Conservation (phyloP, 495 filamentous ascomycete genomes). For the Daldinia bambusicola region DNA sequence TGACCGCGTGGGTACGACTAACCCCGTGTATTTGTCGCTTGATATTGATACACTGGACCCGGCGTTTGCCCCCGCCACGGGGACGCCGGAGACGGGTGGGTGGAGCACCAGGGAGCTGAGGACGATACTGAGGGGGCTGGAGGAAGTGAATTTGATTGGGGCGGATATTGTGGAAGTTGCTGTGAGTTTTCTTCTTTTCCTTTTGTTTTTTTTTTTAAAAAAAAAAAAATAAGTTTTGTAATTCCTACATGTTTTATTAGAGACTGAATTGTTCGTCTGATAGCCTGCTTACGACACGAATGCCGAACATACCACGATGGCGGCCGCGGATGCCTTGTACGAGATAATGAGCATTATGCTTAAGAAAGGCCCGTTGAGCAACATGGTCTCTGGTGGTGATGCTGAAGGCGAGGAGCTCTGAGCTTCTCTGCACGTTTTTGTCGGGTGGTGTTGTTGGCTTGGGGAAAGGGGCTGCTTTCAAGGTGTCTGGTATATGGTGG, state of each 20-base stretch:
- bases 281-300: slow-evolving; percentile 88
- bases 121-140: slow-evolving; percentile 75
- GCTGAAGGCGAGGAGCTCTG: slow-evolving; percentile 36
- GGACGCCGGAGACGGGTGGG: slow-evolving; percentile 79
- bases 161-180: slow-evolving; percentile 87
- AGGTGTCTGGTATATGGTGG: neutral
- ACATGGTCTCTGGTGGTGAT: slow-evolving; percentile 33
- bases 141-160: slow-evolving; percentile 75
- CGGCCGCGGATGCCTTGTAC: slow-evolving; percentile 82
- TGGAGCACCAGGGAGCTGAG: slow-evolving; percentile 81
- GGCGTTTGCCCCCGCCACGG: slow-evolving; percentile 75
- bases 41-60: slow-evolving; percentile 84
- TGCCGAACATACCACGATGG: slow-evolving; percentile 86
- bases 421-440: neutral
- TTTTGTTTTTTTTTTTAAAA: too few relatives aligned
- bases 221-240: too few relatives aligned
- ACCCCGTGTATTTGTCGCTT: slow-evolving; percentile 77
- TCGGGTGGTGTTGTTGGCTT: neutral
- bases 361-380: slow-evolving; percentile 62
- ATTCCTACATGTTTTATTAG: too few relatives aligned
- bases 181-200: slow-evolving; percentile 53
- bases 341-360: slow-evolving; percentile 90
- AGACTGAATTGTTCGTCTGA: neutral
- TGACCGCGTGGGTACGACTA: slow-evolving; percentile 68
- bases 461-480: neutral